A percentile compares a stretch with the other conserved stretches of the same genome.
Conservation (phyloP, 805 yeast species). For the Teunomyces barrocoloradensis region DNA sequence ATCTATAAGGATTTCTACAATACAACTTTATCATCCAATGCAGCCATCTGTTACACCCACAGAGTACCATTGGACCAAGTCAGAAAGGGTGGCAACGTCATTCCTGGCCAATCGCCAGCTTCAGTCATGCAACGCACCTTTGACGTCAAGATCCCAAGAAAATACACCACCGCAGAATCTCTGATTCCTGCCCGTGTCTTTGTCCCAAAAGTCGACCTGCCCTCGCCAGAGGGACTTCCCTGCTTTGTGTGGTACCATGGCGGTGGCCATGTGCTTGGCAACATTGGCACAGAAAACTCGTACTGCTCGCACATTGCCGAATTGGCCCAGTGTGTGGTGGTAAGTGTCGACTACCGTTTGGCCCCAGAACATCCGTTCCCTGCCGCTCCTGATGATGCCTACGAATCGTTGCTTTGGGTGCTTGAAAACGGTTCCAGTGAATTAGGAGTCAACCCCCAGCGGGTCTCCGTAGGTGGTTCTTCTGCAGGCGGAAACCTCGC, state of each 20-base stretch:
- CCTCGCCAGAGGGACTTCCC: slow-evolving; percentile 35
- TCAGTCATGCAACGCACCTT: slow-evolving; percentile 22
- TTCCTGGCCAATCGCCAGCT: slow-evolving; percentile 40
- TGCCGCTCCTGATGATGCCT: slow-evolving; percentile 46
- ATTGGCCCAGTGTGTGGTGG: slow-evolving; percentile 34
- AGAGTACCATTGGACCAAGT: slow-evolving; percentile 28
- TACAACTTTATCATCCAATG: slow-evolving; percentile 18
- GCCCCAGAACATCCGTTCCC: slow-evolving; percentile 53
- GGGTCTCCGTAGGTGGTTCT: slow-evolving; percentile 43
- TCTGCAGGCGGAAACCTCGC: slow-evolving; percentile 47
- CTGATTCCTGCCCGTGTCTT: slow-evolving; percentile 34
- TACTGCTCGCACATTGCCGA: slow-evolving; percentile 42
- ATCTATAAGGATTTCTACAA: slow-evolving; percentile 37
- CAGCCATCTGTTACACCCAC: slow-evolving; percentile 33
- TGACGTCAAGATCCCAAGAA: slow-evolving; percentile 33
- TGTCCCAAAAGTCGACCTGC: slow-evolving; percentile 33
- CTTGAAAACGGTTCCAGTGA: slow-evolving; percentile 16
- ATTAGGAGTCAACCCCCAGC: slow-evolving; percentile 26
- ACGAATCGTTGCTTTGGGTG: slow-evolving; percentile 30
- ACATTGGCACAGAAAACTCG: slow-evolving; percentile 39
- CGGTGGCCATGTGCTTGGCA: slow-evolving; percentile 46
- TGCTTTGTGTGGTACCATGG: slow-evolving; percentile 42
- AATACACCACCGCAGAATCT: slow-evolving; percentile 19
- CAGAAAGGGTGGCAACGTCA: slow-evolving; percentile 36
- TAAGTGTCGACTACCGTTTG: slow-evolving; percentile 48